Evolutionary conservation across 2,329 filamentous ascomycete species (phyloP).

Genomic region (Colletotrichum noveboracense): DNA sequence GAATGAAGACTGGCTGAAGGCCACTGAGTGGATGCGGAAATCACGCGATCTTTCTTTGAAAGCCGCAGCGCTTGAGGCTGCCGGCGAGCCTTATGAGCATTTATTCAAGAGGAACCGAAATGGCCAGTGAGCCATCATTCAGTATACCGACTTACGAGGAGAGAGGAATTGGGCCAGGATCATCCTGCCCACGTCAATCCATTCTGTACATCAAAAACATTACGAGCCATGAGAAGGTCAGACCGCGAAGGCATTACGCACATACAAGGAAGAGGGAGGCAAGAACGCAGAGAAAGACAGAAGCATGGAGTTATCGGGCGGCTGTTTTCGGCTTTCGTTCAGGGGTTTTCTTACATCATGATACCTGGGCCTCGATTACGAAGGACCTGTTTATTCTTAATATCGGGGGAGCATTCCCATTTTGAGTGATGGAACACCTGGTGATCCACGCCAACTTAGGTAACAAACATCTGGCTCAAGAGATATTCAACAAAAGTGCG

Average conservation of each 20-base stretch:
- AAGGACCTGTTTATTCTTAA: neutral
- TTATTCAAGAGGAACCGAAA: neutral
- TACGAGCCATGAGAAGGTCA: neutral
- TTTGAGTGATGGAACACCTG: neutral
- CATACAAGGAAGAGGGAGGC: neutral
- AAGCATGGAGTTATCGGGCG: neutral
- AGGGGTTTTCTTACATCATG: neutral
- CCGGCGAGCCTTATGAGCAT: neutral
- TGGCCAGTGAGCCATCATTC: neutral
- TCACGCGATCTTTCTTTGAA: constrained; percentile 26
- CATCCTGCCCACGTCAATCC: neutral
- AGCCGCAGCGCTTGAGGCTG: neutral
- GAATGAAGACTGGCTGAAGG: constrained; percentile 51
- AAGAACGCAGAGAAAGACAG: neutral
- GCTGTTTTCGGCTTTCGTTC: neutral
- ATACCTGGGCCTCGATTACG: neutral
- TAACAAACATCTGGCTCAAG: neutral
- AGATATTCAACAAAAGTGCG: neutral
- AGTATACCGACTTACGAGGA: neutral
- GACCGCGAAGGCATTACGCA: neutral
- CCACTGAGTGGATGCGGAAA: constrained; percentile 41
- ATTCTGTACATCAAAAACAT: neutral
- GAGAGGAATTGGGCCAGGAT: neutral
- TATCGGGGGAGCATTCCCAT: neutral
- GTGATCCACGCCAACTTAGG: neutral